Conservation (phyloP, 257 asterid genomes). For the Salvia hispanica region DNA sequence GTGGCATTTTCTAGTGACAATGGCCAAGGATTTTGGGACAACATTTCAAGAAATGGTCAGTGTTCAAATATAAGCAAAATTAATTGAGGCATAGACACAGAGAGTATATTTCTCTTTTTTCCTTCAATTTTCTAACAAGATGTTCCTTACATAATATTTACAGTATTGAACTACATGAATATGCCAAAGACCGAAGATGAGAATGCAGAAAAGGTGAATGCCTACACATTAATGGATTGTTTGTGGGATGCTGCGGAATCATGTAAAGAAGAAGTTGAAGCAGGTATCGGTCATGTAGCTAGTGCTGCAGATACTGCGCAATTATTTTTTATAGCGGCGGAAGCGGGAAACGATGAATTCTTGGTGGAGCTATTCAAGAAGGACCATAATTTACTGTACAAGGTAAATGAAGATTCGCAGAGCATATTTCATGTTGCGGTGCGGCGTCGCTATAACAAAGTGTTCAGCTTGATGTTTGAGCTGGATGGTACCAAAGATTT, state of each 20-base stretch:
- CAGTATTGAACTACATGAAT: slow-evolving; percentile 22
- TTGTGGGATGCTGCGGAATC: slow-evolving; percentile 28
- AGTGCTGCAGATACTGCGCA: not conserved
- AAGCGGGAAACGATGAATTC: slow-evolving; percentile 36
- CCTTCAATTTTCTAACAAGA: too few species aligned
- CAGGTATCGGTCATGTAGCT: not conserved
- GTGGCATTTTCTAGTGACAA: slow-evolving; percentile 22
- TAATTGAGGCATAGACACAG: too few species aligned
- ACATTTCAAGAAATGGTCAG: not conserved
- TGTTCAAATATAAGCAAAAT: not conserved
- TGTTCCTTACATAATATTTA: too few species aligned
- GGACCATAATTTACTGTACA: slow-evolving; percentile 37
- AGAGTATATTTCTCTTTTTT: too few species aligned
- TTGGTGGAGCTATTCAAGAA: slow-evolving; percentile 33
- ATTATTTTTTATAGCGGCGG: slow-evolving; percentile 33
- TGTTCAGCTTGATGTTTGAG: slow-evolving; percentile 39
- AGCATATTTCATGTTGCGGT: slow-evolving; percentile 47
- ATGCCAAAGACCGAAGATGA: not conserved
- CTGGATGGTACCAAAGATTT: slow-evolving; percentile 30
- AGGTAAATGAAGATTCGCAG: slow-evolving; percentile 25
- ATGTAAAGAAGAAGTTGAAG: slow-evolving; percentile 25
- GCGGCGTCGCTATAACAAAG: slow-evolving; percentile 31
- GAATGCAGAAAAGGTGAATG: not conserved
- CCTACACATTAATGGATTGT: slow-evolving; percentile 19
- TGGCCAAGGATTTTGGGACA: slow-evolving; percentile 1